Conservation (phyloP, 176 grass and related monocot genomes). For the Aechmea fasciata region DNA sequence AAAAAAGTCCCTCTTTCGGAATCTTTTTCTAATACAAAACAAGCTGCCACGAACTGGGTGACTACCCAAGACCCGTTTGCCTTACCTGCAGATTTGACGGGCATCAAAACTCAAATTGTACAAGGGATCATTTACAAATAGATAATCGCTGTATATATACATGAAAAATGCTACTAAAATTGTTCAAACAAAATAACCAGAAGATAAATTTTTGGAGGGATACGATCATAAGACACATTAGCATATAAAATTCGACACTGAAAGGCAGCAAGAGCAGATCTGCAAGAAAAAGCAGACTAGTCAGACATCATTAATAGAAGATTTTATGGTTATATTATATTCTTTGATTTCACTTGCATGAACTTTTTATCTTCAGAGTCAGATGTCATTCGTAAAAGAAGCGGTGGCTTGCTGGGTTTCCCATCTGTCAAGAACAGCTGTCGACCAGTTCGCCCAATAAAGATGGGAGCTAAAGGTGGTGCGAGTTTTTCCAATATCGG, state of each 20-base stretch:
- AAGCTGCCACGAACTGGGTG: too few relatives aligned
- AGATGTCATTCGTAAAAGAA: slow-evolving; percentile 70
- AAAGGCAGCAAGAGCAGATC: slow-evolving; percentile 62
- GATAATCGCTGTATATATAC: too few relatives aligned
- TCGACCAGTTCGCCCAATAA: slow-evolving; percentile 62
- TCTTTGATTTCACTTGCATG: slow-evolving; percentile 33
- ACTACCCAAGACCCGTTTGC: too few relatives aligned
- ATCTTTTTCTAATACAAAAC: too few relatives aligned
- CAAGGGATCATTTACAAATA: too few relatives aligned
- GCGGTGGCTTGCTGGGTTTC: slow-evolving; percentile 59
- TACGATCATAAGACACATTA: slow-evolving; percentile 91
- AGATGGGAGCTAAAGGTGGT: slow-evolving; percentile 60
- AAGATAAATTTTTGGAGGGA: slow-evolving; percentile 29
- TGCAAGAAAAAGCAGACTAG: slow-evolving; percentile 27
- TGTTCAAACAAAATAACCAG: background rate
- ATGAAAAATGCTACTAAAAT: background rate
- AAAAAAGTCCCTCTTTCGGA: too few relatives aligned
- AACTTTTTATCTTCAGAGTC: slow-evolving; percentile 51
- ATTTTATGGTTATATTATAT: slow-evolving; percentile 7
- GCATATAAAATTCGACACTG: slow-evolving; percentile 61
- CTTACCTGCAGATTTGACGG: too few relatives aligned
- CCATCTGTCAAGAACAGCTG: slow-evolving; percentile 83
- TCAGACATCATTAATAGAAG: slow-evolving; percentile 2
- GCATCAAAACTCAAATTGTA: too few relatives aligned
- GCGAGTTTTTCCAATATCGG: slow-evolving; percentile 73